A percentile compares a stretch with the other conserved stretches of the same genome.
Conservation (phyloP, 495 filamentous ascomycete species). For the Talaromyces liani region DNA sequence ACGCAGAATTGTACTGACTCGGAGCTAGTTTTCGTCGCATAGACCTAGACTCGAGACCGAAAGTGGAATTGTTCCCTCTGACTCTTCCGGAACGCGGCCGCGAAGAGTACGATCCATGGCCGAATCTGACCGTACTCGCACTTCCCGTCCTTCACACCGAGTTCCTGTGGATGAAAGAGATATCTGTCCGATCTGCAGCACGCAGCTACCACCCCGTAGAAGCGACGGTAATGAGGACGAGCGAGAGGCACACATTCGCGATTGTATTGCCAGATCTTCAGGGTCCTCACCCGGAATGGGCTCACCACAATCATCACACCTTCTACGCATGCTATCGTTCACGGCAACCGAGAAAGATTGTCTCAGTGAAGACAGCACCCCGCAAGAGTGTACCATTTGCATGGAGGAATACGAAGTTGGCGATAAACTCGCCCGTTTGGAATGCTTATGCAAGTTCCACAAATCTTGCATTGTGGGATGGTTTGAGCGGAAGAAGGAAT, state of each 20-base stretch:
- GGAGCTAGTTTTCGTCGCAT: not conserved
- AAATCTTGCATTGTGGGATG: constrained; percentile 54
- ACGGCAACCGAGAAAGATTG: constrained; percentile 89
- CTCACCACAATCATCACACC: constrained; percentile 17
- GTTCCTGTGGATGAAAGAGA: constrained; percentile 65
- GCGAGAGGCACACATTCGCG: constrained; percentile 68
- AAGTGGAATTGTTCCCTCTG: not conserved
- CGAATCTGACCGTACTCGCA: constrained; percentile 13
- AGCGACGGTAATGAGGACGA: constrained; percentile 51
- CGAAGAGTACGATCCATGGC: constrained; percentile 1
- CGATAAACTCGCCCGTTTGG: constrained; percentile 71
- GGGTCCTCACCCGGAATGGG: constrained; percentile 14
- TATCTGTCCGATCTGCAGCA: constrained; percentile 83
- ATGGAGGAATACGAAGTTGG: constrained; percentile 93
- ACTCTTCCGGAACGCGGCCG: constrained; percentile 1
- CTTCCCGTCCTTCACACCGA: constrained; percentile 18
- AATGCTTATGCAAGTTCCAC: constrained; percentile 94
- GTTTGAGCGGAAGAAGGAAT: constrained; percentile 48
- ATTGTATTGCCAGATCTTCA: constrained; percentile 55
- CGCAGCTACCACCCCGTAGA: constrained; percentile 59
- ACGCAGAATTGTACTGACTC: not conserved
- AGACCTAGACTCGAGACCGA: not conserved
- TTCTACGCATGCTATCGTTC: constrained; percentile 57
- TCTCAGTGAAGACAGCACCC: constrained; percentile 52
- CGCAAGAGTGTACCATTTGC: constrained; percentile 83